These are phyloP conservation scores for Kazachstania africana DNA, from an alignment of 805 yeast species.

Conservation along the genomic window DNA sequence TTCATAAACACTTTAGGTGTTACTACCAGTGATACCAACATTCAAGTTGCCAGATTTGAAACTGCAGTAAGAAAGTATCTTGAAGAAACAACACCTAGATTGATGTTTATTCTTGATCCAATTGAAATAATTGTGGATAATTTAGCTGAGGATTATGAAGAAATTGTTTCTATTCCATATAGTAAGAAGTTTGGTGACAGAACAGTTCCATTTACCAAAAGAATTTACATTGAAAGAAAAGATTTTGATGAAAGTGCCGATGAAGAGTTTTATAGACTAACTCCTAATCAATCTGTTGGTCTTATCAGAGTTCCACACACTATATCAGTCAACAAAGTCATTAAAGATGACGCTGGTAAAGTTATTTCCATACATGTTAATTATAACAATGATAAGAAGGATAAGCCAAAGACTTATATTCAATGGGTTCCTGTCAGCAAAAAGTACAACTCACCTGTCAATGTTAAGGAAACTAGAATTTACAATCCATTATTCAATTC, in stretches of 20 bases:
- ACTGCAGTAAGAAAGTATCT: slow-evolving; percentile 76
- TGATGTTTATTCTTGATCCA: slow-evolving; percentile 88
- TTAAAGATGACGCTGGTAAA: slow-evolving; percentile 44
- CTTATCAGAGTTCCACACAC: slow-evolving; percentile 82
- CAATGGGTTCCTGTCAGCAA: slow-evolving; percentile 86
- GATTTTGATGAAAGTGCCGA: slow-evolving; percentile 62
- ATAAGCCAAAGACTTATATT: slow-evolving; percentile 89
- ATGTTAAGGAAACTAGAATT: slow-evolving; percentile 65
- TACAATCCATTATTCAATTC: slow-evolving; percentile 81
- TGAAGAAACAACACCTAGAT: slow-evolving; percentile 85
- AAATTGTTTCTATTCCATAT: slow-evolving; percentile 67
- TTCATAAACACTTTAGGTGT: slow-evolving; percentile 95
- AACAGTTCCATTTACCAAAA: slow-evolving; percentile 63
- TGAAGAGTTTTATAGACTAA: slow-evolving; percentile 79
- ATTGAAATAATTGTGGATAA: slow-evolving; percentile 74
- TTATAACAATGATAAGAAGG: slow-evolving; percentile 56
- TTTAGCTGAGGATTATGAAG: slow-evolving; percentile 61
- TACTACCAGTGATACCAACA: slow-evolving; percentile 84
- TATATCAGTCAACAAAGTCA: slow-evolving; percentile 57
- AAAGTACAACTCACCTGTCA: slow-evolving; percentile 50
- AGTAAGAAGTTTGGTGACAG: slow-evolving; percentile 64
- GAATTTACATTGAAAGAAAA: slow-evolving; percentile 72
- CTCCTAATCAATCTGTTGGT: slow-evolving; percentile 93
- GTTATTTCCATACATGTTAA: slow-evolving; percentile 63
- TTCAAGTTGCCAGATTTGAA: slow-evolving; percentile 84